Conservation (phyloP, 208 protist species). For the Acanthamoeba castellanii region DNA sequence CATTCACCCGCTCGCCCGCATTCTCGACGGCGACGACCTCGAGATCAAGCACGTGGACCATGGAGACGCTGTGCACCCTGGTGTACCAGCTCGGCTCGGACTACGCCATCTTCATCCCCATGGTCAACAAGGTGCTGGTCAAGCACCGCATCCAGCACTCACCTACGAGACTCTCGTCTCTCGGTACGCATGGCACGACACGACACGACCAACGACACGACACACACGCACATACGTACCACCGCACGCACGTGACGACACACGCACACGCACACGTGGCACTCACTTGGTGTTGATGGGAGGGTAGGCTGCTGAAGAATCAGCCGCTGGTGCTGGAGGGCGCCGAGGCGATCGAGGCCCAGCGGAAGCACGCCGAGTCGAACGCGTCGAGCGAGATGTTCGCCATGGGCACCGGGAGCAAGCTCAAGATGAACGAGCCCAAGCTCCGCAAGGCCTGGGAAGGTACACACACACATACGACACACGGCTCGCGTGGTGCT, state of each 20-base stretch:
- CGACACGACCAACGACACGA: not conserved
- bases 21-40: slow-evolving; percentile 42
- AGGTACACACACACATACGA: not conserved
- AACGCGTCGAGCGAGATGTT: not conserved
- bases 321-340: slow-evolving; percentile 75
- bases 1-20: slow-evolving; percentile 87
- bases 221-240: not conserved
- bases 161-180: slow-evolving; percentile 85
- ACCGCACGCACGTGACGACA: too few relatives aligned
- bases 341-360: not conserved
- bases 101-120: slow-evolving; percentile 92
- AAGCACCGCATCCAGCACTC: slow-evolving; percentile 80
- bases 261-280: not conserved
- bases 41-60: slow-evolving; percentile 61
- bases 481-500: slow-evolving; percentile 17
- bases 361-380: slow-evolving; percentile 14
- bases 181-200: not conserved
- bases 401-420: slow-evolving; percentile 31
- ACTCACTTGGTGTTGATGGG: not conserved
- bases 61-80: slow-evolving; percentile 89
- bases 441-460: slow-evolving; percentile 90
- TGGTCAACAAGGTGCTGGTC: slow-evolving; percentile 87
- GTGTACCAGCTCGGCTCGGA: slow-evolving; percentile 90
- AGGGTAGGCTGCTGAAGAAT: slow-evolving; percentile 78
- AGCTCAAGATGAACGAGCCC: slow-evolving; percentile 85